Base-by-base conservation (phyloP, 345 rosid genomes). In the Sisymbrium irio region DNA sequence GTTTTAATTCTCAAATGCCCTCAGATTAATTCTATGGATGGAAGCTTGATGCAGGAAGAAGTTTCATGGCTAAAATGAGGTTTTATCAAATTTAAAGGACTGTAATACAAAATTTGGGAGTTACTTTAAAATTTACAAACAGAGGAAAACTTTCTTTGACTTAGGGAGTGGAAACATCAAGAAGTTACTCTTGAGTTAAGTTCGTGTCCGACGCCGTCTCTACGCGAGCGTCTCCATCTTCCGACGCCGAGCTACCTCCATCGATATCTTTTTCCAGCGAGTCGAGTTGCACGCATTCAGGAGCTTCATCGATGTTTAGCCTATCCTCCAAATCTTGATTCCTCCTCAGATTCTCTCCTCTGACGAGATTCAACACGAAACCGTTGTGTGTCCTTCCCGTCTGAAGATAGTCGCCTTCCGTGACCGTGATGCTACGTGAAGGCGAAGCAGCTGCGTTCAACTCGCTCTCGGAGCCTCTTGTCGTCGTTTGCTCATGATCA, bases 371-470 rank as follows among this genome's bases (percentile, higher is more conserved):
- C 60, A 95, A 77, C 78, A 95, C 83, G 66, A 95, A 65, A 14
- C 98, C 99, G 17, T 88, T 87, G 7, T 72, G 73, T 25, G 82
- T 80, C 61, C 83, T 87, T 60, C 93, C 97, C 30, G 96, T 88
- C 73, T 90, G 96, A 75, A 92, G 71, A 59, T 87, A 87, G 80
- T 92, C 94, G 7, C 99, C 97, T 84, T 89, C 97, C 5, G 81
- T 47, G 0, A 95, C 97, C 47, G 69, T 74, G 33, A 95, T 83
- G 75, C 97, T 87, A 5, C 86, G 70, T 45, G 51, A 79, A 6
- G 46, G 8, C 1, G 83, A 56, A 58, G 27, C 46, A 12, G 36
- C 78, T 22, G 13, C 65, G 53, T 18, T 86, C 84, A 58, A 69
- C 14, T 90, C 91, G 2, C 9, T 61, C 41, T 85, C 92, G 5